phyloP scores from a whole-genome alignment of 75 land plant species.

The Ceratopteris richardii region DNA sequence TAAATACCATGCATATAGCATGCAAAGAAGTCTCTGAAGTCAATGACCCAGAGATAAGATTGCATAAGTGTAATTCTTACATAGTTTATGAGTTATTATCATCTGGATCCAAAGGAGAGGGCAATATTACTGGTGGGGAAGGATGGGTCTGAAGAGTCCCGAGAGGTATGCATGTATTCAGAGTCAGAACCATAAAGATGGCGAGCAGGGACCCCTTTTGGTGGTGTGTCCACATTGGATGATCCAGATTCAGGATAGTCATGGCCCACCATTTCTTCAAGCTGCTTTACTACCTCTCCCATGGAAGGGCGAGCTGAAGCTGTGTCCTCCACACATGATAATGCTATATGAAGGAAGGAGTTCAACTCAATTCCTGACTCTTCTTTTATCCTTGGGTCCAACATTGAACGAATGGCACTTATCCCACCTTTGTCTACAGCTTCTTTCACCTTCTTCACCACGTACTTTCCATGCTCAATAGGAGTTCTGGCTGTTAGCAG shows the following conservation, averaged over 20 bases:
- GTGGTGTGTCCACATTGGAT: not conserved
- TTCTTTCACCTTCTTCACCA: constrained; percentile 21
- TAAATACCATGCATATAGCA: no score
- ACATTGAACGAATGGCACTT: constrained; percentile 2
- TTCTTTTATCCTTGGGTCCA: constrained; percentile 11
- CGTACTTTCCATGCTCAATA: constrained; percentile 22
- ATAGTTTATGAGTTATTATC: no score
- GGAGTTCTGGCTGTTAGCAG: constrained; percentile 16
- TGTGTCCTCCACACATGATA: constrained; percentile 57
- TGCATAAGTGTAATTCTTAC: no score
- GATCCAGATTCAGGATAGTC: constrained; percentile 7
- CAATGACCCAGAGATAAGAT: no score
- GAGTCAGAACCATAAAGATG: not conserved
- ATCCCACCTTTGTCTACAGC: constrained; percentile 16
- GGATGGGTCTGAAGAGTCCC: not conserved
- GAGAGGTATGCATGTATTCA: not conserved
- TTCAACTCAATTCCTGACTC: constrained; percentile 25
- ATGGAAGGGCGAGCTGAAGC: constrained; percentile 60
- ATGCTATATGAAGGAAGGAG: constrained; percentile 45
- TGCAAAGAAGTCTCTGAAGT: no score
- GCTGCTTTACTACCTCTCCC: constrained; percentile 67
- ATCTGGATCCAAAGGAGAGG: no score
- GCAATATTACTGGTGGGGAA: not conserved
- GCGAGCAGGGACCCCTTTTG: not conserved
- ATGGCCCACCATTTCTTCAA: constrained; percentile 37